Conservation (phyloP, 345 rosid species). For the Tarenaya hassleriana region DNA sequence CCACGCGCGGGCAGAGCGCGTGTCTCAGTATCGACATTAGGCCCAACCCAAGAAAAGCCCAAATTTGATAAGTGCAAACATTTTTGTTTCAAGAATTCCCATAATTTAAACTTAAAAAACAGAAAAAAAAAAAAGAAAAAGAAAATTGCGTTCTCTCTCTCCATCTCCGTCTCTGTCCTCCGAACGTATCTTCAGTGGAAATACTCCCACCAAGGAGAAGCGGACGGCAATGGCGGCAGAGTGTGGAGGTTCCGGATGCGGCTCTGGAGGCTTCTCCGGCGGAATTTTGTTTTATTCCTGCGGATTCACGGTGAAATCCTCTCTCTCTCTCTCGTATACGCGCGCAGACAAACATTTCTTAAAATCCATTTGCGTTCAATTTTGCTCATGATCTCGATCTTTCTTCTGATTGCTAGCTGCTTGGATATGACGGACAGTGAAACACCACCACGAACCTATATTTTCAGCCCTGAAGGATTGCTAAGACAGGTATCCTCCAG, state of each 20-base stretch:
- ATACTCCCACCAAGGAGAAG: constrained; percentile 32
- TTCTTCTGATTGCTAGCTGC: constrained; percentile 35
- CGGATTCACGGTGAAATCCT: constrained; percentile 26
- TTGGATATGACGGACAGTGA: constrained; percentile 59
- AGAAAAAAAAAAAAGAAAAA: background rate
- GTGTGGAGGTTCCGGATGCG: constrained; percentile 35
- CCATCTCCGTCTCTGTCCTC: constrained; percentile 36
- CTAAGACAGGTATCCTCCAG: constrained; percentile 41
- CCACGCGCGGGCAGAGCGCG: too few species aligned
- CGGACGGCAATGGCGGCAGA: constrained; percentile 42
- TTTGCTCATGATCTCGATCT: constrained; percentile 8
- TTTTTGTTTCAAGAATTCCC: background rate
- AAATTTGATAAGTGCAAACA: background rate
- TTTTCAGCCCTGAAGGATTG: constrained; percentile 68
- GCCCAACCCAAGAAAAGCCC: background rate
- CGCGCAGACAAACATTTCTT: constrained; percentile 25
- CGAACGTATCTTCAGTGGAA: constrained; percentile 28
- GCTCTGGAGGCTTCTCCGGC: constrained; percentile 34
- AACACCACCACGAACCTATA: constrained; percentile 43
- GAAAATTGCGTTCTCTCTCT: constrained; percentile 23
- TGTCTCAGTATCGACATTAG: constrained; percentile 10
- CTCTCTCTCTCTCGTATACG: constrained; percentile 18
- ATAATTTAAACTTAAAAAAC: constrained; percentile 3
- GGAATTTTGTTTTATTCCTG: constrained; percentile 25
- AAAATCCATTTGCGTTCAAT: constrained; percentile 10